Percentiles rank a stretch among this genome's conserved stretches.
Conservation (phyloP, 1,284 basidiomycete genomes). For the Ustilago cynodontis region DNA sequence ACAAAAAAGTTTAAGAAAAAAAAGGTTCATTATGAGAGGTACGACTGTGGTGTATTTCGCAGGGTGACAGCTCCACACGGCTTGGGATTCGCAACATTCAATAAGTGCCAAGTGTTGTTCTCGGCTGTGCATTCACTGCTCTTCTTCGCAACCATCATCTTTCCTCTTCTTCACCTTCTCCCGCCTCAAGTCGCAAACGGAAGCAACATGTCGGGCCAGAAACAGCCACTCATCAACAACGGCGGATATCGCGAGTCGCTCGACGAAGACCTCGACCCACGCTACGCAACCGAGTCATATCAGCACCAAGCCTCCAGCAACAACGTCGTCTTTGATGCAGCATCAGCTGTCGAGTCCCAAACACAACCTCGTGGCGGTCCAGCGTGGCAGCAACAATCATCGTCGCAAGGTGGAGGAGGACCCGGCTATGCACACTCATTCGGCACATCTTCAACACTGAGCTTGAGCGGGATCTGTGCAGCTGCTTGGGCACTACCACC, state of each 20-base stretch:
- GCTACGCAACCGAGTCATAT: slow-evolving; percentile 61
- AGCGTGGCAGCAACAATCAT: slow-evolving; percentile 22
- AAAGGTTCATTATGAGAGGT: no score
- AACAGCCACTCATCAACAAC: slow-evolving; percentile 38
- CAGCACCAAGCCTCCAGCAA: slow-evolving; percentile 42
- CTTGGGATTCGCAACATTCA: slow-evolving; percentile 15
- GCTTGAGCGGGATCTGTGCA: slow-evolving; percentile 55
- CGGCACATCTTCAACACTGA: slow-evolving; percentile 49
- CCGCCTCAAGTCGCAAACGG: no score
- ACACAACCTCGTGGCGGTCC: slow-evolving; percentile 16
- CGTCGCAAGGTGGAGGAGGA: slow-evolving; percentile 4
- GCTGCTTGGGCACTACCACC: slow-evolving; percentile 60
- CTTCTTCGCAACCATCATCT: background rate
- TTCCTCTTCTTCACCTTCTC: background rate
- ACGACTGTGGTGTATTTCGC: no score
- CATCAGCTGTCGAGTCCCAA: slow-evolving; percentile 42
- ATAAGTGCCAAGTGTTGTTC: slow-evolving; percentile 1
- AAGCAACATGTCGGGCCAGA: slow-evolving; percentile 38
- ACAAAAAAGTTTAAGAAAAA: no score
- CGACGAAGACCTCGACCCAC: slow-evolving; percentile 55
- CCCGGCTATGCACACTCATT: slow-evolving; percentile 34
- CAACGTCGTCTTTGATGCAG: slow-evolving; percentile 49
- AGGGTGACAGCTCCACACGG: slow-evolving; percentile 1
- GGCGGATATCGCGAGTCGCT: slow-evolving; percentile 42
- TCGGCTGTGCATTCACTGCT: background rate